phyloP scores from a whole-genome alignment of 73 alveolate species.

The Urostyla sp. region DNA sequence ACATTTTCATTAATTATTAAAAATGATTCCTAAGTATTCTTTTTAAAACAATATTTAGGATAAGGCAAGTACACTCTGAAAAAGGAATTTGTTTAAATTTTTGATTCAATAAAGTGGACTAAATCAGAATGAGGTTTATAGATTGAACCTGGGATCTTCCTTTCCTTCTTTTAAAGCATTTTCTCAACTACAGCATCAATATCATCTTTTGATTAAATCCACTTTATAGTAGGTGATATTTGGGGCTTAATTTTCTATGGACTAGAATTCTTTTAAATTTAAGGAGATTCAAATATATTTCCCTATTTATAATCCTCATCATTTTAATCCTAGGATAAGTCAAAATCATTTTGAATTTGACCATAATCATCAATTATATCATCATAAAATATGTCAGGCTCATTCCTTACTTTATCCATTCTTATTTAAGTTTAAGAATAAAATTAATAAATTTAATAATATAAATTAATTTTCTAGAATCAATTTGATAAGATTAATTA shows the following conservation, averaged over 20 bases:
- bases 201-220: not conserved
- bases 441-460: too few species aligned
- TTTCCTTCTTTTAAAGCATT: slow-evolving; percentile 50
- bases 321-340: not conserved
- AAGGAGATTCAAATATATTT: not conserved
- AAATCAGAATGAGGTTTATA: slow-evolving; percentile 39
- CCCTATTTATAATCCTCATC: not conserved
- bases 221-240: not conserved
- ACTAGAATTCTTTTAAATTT: not conserved
- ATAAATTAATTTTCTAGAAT: too few species aligned
- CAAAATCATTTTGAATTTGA: slow-evolving; percentile 40
- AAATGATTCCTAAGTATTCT: slow-evolving; percentile 19
- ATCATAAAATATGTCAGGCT: not conserved
- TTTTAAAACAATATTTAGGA: slow-evolving; percentile 43
- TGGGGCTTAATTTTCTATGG: not conserved
- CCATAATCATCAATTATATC: slow-evolving; percentile 14
- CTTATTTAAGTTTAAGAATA: too few species aligned
- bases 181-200: not conserved
- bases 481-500: too few species aligned
- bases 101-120: not conserved
- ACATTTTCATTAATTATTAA: not conserved
- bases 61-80: slow-evolving; percentile 17
- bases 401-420: not conserved
- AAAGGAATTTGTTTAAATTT: not conserved
- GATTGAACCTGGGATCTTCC: slow-evolving; percentile 67